These are phyloP conservation scores for Colletotrichum siamense DNA, from an alignment of 2,329 filamentous ascomycete genomes.

Conservation along the genomic window DNA sequence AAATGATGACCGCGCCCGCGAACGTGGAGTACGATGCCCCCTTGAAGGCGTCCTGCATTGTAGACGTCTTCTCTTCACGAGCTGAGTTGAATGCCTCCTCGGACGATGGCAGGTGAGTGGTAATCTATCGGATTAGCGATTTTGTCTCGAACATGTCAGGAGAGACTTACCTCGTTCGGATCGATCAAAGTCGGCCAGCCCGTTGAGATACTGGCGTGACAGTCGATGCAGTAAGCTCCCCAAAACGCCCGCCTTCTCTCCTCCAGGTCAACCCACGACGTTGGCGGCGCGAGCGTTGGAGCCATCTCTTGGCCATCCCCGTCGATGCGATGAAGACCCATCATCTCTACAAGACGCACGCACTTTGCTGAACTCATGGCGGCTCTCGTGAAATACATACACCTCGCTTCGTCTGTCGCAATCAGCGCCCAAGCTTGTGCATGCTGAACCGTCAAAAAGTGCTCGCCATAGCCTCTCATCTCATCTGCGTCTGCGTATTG, in stretches of 20 bases:
- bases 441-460: slow-evolving; percentile 78
- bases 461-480: slow-evolving; percentile 83
- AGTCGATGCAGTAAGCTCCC: slow-evolving; percentile 82
- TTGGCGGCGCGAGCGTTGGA: slow-evolving; percentile 74
- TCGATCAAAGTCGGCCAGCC: slow-evolving; percentile 89
- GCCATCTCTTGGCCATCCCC: slow-evolving; percentile 69
- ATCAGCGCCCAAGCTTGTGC: slow-evolving; percentile 82
- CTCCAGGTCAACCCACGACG: slow-evolving; percentile 77
- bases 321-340: slow-evolving; percentile 83
- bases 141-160: neutral
- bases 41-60: slow-evolving; percentile 68
- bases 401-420: slow-evolving; percentile 80
- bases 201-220: slow-evolving; percentile 86
- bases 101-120: slow-evolving; percentile 79
- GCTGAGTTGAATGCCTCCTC: slow-evolving; percentile 79
- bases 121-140: slow-evolving; percentile 52
- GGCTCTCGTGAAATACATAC: slow-evolving; percentile 83
- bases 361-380: slow-evolving; percentile 81
- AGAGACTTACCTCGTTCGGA: slow-evolving; percentile 60
- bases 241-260: slow-evolving; percentile 88
- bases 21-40: slow-evolving; percentile 72
- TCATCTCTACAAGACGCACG: slow-evolving; percentile 77
- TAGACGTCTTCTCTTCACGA: slow-evolving; percentile 64
- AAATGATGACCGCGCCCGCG: slow-evolving; percentile 74
- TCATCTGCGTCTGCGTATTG: slow-evolving; percentile 87